These are phyloP conservation scores for Desmodesmus armatus DNA, from an alignment of 139 green algal species.

Conservation along the genomic window DNA sequence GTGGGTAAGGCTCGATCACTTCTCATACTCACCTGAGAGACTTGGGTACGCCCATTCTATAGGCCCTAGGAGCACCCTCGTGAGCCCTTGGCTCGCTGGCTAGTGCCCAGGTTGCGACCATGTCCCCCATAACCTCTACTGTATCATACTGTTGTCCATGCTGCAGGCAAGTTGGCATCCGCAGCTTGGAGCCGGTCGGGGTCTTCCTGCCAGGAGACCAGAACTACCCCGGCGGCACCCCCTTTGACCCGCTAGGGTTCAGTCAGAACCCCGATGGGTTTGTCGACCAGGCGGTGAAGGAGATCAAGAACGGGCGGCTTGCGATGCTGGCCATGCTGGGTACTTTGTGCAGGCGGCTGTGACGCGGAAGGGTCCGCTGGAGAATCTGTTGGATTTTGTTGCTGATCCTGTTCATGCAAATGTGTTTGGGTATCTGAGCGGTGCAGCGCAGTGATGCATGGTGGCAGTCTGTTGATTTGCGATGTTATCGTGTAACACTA, in stretches of 20 bases:
- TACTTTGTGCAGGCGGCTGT: constrained; percentile 75
- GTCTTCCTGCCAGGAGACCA: constrained; percentile 67
- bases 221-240: constrained; percentile 67
- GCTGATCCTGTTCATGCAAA: constrained; percentile 46
- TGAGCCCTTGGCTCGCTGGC: no score
- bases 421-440: constrained; percentile 19
- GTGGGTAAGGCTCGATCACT: no score
- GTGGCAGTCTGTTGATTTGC: not conserved
- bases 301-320: constrained; percentile 92
- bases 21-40: no score
- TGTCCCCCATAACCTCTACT: no score
- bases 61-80: no score
- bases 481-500: no score
- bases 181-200: constrained; percentile 73
- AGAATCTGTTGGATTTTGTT: constrained; percentile 69
- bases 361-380: constrained; percentile 61
- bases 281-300: constrained; percentile 72
- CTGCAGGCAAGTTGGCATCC: constrained; percentile 72
- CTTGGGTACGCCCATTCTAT: no score
- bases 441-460: not conserved
- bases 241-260: constrained; percentile 72
- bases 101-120: no score
- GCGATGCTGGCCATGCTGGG: constrained; percentile 85
- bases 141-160: not conserved
- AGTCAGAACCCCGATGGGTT: constrained; percentile 62